Evolutionary conservation across 2,329 filamentous ascomycete species (phyloP).

Genomic region (Penicillium janthinellum): DNA sequence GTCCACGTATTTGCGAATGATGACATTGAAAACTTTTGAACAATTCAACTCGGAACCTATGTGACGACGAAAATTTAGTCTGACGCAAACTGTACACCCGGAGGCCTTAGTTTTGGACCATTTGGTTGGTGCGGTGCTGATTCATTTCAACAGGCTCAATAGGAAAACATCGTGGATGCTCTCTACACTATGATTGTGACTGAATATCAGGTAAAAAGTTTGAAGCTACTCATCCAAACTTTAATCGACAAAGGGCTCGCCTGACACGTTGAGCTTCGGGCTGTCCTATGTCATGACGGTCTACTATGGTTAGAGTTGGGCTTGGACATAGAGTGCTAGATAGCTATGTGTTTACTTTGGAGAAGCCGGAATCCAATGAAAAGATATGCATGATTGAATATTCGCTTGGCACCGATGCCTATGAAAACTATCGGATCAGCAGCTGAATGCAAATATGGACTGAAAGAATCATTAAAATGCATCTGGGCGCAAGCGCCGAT

Average conservation of each 20-base stretch:
- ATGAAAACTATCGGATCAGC: neutral
- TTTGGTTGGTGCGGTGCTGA: neutral
- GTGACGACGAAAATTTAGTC: neutral
- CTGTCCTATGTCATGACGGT: too few species aligned
- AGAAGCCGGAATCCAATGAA: neutral
- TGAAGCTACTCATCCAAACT: neutral
- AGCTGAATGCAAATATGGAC: neutral
- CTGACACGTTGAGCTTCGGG: too few species aligned
- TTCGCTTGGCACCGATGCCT: neutral
- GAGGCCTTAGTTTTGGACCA: neutral
- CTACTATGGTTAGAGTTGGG: too few species aligned
- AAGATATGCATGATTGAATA: neutral
- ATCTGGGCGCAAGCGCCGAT: neutral
- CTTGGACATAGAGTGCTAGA: neutral
- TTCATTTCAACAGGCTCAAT: neutral
- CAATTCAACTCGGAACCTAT: neutral
- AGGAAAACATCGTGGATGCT: neutral
- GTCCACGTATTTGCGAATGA: neutral
- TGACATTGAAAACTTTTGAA: neutral
- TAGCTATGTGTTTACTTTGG: neutral
- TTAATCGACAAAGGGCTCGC: too few species aligned
- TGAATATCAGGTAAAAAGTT: neutral
- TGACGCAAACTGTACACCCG: neutral
- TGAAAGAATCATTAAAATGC: neutral
- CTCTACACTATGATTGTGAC: neutral